Evolutionary conservation across 1,284 basidiomycete genomes (phyloP), one percentile per base, ranked within the genome.

Genomic region (Puccinia triticina): DNA sequence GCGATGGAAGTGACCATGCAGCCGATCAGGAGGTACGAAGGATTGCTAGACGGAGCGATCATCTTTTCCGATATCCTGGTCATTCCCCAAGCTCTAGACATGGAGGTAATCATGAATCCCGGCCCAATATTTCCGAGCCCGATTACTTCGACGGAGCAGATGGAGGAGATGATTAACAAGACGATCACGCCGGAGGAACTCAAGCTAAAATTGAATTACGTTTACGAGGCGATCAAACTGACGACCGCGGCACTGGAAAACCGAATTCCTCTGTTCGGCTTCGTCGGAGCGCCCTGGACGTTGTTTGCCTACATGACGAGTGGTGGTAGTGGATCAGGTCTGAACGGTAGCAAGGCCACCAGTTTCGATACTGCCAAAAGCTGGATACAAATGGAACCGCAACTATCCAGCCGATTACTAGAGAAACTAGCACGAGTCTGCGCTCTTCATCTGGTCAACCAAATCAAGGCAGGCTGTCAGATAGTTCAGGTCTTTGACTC

Each of bases 281-380:
- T 98, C 88, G 94, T 92, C 85, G 95, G 96, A 73, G 94, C 94
- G 0, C 96, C 95, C 0, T 98, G 96, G 96, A 98, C 96, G 26
- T 90, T 98, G 78, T 95, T 98, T 89, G 91, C 92, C 61, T 98
- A 98, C 88, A 98, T 98, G 96, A 91, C 96, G 85, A 95, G 97
- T 87, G 96, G 95, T 21, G 95, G 95, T 8, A 92, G 93, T 21
- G 93, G 91, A 87, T 40, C 29, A 2, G 71, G 69, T 53, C 34
- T 78, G 50, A 82, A 76, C 57, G 46, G 12, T 32, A 61, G 55
- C n/a, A 82, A 82, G 61, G 57, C 75, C 3, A 74, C 69, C 43
- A 74, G 57, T 29, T 91, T 94, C 85, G 92, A 94, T 84, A 94
- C 94, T 87, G 91, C 91, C 43, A 98, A 98, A 89, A 91, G 91